Percentiles rank a stretch among this genome's conserved stretches.
These are phyloP conservation scores for Hortaea werneckii DNA, from an alignment of 2,329 filamentous ascomycete genomes.

Conservation along the genomic window DNA sequence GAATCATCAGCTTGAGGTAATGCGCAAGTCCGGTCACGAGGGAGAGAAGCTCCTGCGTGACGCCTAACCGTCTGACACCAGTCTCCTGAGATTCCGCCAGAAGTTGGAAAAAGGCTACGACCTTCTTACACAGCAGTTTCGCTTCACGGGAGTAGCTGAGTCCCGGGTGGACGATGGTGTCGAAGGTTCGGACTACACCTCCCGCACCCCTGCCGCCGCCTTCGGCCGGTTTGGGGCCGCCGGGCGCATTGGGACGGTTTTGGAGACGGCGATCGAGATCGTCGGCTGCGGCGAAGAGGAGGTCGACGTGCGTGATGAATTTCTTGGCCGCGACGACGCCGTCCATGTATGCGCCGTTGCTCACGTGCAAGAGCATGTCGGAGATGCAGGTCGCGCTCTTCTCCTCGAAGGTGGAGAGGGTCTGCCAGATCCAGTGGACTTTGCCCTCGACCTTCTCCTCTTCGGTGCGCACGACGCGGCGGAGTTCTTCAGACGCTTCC, in stretches of 20 bases:
- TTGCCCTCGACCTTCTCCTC: constrained; percentile 97
- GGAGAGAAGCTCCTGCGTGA: constrained; percentile 96
- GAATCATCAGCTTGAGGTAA: constrained; percentile 92
- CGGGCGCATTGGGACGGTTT: constrained; percentile 30
- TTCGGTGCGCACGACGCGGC: constrained; percentile 66
- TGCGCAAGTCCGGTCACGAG: constrained; percentile 92
- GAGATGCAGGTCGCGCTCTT: constrained; percentile 97
- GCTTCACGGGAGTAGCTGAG: constrained; percentile 88
- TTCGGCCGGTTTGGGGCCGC: not conserved
- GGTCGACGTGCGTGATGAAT: constrained; percentile 92
- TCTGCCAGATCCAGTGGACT: constrained; percentile 96
- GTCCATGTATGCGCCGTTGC: constrained; percentile 92
- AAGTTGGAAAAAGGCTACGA: constrained; percentile 92
- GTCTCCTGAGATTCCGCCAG: constrained; percentile 91
- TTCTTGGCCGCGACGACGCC: constrained; percentile 89
- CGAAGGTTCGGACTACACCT: constrained; percentile 22
- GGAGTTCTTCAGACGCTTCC: constrained; percentile 56
- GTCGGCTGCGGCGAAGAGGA: constrained; percentile 83
- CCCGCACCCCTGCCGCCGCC: constrained; percentile 8
- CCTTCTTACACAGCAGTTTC: constrained; percentile 99
- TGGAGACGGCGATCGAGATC: constrained; percentile 67
- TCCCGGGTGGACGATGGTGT: constrained; percentile 42
- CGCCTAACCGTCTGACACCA: constrained; percentile 79
- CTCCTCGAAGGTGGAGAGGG: constrained; percentile 91
- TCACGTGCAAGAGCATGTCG: constrained; percentile 96